A percentile compares a stretch with the other conserved stretches of the same genome.
phyloP scores from a whole-genome alignment of 2,329 filamentous ascomycete genomes.

The Cladosporium colombiae region DNA sequence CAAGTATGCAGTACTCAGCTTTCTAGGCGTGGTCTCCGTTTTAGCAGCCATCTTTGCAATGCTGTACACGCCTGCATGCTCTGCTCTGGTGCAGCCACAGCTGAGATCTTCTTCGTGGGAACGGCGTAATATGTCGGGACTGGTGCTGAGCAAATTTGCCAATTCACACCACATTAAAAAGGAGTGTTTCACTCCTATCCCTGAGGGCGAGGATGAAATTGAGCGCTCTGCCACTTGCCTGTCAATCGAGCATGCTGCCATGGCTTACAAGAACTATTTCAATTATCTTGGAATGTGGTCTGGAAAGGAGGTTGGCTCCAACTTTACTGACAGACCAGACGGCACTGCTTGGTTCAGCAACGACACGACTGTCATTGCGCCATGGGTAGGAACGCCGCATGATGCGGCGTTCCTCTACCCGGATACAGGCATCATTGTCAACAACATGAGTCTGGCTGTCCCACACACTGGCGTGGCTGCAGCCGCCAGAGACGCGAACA shows the following conservation, averaged over 20 bases:
- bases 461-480: constrained; percentile 70
- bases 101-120: constrained; percentile 61
- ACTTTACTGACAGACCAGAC: constrained; percentile 50
- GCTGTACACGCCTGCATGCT: constrained; percentile 75
- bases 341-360: constrained; percentile 67
- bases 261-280: constrained; percentile 71
- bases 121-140: constrained; percentile 52
- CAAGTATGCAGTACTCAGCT: constrained; percentile 61
- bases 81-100: constrained; percentile 73
- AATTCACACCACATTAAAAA: constrained; percentile 59
- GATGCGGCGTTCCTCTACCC: constrained; percentile 45
- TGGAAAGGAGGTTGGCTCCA: constrained; percentile 43
- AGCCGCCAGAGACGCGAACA: constrained; percentile 62
- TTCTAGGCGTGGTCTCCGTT: constrained; percentile 66
- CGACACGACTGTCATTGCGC: constrained; percentile 68
- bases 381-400: constrained; percentile 55
- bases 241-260: constrained; percentile 68
- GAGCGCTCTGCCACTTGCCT: constrained; percentile 60
- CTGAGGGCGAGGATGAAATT: constrained; percentile 40
- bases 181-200: constrained; percentile 64
- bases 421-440: constrained; percentile 57
- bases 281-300: constrained; percentile 40
- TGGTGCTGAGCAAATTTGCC: constrained; percentile 64
- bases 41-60: constrained; percentile 65
- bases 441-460: constrained; percentile 76